A percentile compares a stretch with the other conserved stretches of the same genome.
These are phyloP conservation scores for Adansonia grandidieri DNA, from an alignment of 441 rosid genomes.

Conservation along the genomic window DNA sequence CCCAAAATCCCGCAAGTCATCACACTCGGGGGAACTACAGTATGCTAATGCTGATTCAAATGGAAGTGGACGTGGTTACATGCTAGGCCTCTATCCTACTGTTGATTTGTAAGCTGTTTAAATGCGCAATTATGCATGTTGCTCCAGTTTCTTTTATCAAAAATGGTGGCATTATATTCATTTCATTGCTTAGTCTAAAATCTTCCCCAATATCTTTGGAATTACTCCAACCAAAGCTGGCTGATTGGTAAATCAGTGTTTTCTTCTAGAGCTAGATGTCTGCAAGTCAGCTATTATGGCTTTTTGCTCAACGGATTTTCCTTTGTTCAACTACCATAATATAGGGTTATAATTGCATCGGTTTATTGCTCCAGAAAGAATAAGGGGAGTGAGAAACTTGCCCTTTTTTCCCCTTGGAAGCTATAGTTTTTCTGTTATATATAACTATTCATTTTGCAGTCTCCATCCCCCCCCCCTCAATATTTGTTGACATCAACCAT, in stretches of 20 bases:
- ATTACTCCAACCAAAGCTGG: constrained; percentile 24
- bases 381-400: constrained; percentile 32
- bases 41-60: constrained; percentile 31
- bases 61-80: constrained; percentile 28
- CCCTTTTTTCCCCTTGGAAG: constrained; percentile 10
- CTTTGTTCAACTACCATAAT: constrained; percentile 20
- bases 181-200: constrained; percentile 23
- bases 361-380: constrained; percentile 33
- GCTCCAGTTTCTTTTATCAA: constrained; percentile 3
- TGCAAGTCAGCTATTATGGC: constrained; percentile 23
- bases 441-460: constrained; percentile 6
- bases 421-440: constrained; percentile 8
- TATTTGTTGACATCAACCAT: constrained; percentile 11
- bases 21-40: constrained; percentile 71
- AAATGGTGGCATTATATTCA: constrained; percentile 17
- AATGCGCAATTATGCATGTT: constrained; percentile 15
- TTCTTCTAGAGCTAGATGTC: not conserved
- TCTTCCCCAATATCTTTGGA: constrained; percentile 24
- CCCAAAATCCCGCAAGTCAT: constrained; percentile 57
- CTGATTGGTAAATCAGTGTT: constrained; percentile 4
- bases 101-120: constrained; percentile 29
- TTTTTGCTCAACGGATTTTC: constrained; percentile 13
- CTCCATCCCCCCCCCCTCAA: not conserved
- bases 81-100: constrained; percentile 29
- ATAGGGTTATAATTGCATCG: constrained; percentile 35